Evolutionary conservation across 148 eudicot genomes (phyloP).

Genomic region (Pharnaceum exiguum): DNA sequence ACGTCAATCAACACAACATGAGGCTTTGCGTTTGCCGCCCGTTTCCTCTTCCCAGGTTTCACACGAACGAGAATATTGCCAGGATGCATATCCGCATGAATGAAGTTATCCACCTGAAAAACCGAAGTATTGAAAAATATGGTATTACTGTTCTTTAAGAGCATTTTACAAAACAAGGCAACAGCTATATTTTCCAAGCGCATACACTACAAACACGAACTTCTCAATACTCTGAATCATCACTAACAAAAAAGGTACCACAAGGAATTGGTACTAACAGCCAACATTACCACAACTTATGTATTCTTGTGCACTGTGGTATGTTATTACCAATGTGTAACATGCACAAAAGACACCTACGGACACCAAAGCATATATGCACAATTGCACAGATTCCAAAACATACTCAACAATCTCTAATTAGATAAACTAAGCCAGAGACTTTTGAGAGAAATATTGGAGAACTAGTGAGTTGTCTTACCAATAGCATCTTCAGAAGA

Average conservation of each 20-base stretch:
- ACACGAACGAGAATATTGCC: conserved; percentile 93
- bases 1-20: conserved; percentile 91
- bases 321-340: too few relatives aligned
- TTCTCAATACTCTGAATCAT: not conserved
- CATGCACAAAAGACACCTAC: too few relatives aligned
- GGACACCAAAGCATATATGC: too few relatives aligned
- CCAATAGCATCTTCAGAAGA: conserved; percentile 89
- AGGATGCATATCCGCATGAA: conserved; percentile 99
- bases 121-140: not conserved
- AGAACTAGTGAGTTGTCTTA: conserved; percentile 21
- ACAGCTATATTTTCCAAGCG: too few relatives aligned
- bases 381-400: not conserved
- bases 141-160: not conserved
- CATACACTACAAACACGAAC: not conserved
- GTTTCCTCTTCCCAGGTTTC: conserved; percentile 42
- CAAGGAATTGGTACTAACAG: too few relatives aligned
- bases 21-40: conserved; percentile 66
- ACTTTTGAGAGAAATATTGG: not conserved
- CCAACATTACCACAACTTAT: too few relatives aligned
- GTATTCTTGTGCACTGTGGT: too few relatives aligned
- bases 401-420: too few relatives aligned
- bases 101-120: conserved; percentile 87
- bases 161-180: not conserved
- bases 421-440: not conserved
- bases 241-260: too few relatives aligned